phyloP scores from a whole-genome alignment of 1,284 basidiomycete genomes.

The Boletus sp. region DNA sequence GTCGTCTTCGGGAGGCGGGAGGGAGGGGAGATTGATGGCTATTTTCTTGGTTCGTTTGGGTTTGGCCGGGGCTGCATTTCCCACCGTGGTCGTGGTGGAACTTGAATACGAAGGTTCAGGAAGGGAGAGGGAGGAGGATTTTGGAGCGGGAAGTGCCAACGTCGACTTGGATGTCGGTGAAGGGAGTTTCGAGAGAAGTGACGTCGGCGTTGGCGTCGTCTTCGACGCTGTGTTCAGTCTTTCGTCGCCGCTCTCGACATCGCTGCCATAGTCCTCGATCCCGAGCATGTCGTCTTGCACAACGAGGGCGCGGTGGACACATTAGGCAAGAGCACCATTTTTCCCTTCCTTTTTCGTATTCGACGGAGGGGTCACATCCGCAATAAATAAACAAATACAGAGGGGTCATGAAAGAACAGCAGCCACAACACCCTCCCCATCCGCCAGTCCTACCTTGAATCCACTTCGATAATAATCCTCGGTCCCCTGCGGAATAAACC shows the following conservation, averaged over 20 bases:
- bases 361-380: background rate
- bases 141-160: conserved; percentile 37
- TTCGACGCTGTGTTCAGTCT: conserved; percentile 10
- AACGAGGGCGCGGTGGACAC: background rate
- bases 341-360: background rate
- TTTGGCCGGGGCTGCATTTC: too few relatives aligned
- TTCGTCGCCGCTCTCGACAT: conserved; percentile 53
- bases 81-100: conserved; percentile 32
- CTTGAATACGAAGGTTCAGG: conserved; percentile 33
- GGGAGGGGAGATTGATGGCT: conserved; percentile 58
- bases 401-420: conserved; percentile 7
- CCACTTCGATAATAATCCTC: conserved; percentile 14
- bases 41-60: conserved; percentile 61
- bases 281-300: conserved; percentile 55
- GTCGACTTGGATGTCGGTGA: conserved; percentile 32
- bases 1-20: conserved; percentile 39
- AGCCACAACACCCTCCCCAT: conserved; percentile 17
- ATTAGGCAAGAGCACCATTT: background rate
- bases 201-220: conserved; percentile 10
- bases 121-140: conserved; percentile 13
- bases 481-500: conserved; percentile 8
- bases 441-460: conserved; percentile 17
- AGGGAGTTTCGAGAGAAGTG: conserved; percentile 26
- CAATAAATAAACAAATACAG: too few relatives aligned
- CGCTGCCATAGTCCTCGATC: conserved; percentile 70